Evolutionary conservation across 2,329 filamentous ascomycete species (phyloP).

Genomic region (Neopestalotiopsis rosae): DNA sequence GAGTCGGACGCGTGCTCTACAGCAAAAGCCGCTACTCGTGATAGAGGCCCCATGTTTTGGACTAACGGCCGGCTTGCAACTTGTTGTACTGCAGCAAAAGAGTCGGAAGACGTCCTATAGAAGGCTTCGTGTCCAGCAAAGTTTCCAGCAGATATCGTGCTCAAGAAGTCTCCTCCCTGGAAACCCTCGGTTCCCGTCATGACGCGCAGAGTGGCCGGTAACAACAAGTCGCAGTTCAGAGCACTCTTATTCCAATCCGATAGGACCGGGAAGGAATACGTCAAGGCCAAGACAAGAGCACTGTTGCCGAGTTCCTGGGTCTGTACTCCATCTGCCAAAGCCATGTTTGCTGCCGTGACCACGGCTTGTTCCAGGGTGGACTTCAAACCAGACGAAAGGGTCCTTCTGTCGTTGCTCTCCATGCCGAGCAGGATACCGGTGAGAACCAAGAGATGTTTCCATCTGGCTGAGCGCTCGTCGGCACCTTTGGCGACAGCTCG

Average conservation of each 20-base stretch:
- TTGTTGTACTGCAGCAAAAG: constrained; percentile 62
- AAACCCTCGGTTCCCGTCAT: constrained; percentile 77
- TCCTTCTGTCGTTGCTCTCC: constrained; percentile 65
- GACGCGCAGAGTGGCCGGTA: constrained; percentile 72
- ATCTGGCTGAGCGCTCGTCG: constrained; percentile 67
- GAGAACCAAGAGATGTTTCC: constrained; percentile 84
- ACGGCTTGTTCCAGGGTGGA: constrained; percentile 75
- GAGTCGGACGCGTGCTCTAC: constrained; percentile 59
- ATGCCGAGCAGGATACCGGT: constrained; percentile 81
- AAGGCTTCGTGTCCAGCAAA: constrained; percentile 64
- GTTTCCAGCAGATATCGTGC: constrained; percentile 67
- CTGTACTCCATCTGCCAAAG: constrained; percentile 56
- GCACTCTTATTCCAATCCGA: constrained; percentile 62
- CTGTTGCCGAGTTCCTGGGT: constrained; percentile 48
- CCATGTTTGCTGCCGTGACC: constrained; percentile 77
- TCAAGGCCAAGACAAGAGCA: constrained; percentile 73
- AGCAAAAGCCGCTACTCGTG: constrained; percentile 68
- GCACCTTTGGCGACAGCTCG: constrained; percentile 62
- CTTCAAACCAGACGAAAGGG: constrained; percentile 68
- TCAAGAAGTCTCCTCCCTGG: constrained; percentile 76
- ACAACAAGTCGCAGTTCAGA: constrained; percentile 71
- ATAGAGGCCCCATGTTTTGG: constrained; percentile 69
- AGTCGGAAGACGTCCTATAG: constrained; percentile 68
- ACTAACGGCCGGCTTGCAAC: constrained; percentile 67
- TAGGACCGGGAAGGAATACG: constrained; percentile 77